Conservation (phyloP, 2,329 filamentous ascomycete species). For the Penicillium sp. region DNA sequence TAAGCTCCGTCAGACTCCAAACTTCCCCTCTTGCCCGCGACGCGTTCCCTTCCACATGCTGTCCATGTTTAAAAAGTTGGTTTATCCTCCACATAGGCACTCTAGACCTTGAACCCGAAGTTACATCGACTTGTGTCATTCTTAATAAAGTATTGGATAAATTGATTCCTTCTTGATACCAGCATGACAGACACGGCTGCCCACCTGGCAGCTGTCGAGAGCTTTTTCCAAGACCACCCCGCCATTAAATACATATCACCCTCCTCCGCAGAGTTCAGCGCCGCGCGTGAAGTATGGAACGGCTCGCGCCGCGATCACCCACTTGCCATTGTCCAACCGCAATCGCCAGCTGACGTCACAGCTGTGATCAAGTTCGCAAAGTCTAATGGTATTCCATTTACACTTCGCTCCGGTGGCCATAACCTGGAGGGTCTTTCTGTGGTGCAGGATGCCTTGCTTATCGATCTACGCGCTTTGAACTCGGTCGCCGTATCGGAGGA, state of each 20-base stretch:
- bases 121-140: no score
- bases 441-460: slow-evolving; percentile 4
- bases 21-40: no score
- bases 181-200: not conserved
- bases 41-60: no score
- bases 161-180: no score
- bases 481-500: slow-evolving; percentile 6
- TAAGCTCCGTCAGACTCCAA: no score
- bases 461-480: slow-evolving; percentile 16
- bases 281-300: slow-evolving; percentile 3
- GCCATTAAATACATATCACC: slow-evolving; percentile 6
- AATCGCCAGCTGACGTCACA: slow-evolving; percentile 6
- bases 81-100: no score
- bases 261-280: slow-evolving; percentile 2
- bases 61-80: no score
- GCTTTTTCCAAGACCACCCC: slow-evolving; percentile 6
- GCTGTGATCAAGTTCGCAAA: slow-evolving; percentile 9
- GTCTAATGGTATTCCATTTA: slow-evolving; percentile 8
- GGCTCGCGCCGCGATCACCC: slow-evolving; percentile 5
- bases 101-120: no score
- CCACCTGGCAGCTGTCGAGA: not conserved
- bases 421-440: slow-evolving; percentile 14
- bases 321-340: slow-evolving; percentile 10
- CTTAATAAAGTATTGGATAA: no score
- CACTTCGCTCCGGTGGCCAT: slow-evolving; percentile 19